Percentiles rank a stretch among this genome's conserved stretches.
These are phyloP conservation scores for Gigaspora rosea DNA, from an alignment of 192 early-diverging fungal genomes.

Conservation along the genomic window DNA sequence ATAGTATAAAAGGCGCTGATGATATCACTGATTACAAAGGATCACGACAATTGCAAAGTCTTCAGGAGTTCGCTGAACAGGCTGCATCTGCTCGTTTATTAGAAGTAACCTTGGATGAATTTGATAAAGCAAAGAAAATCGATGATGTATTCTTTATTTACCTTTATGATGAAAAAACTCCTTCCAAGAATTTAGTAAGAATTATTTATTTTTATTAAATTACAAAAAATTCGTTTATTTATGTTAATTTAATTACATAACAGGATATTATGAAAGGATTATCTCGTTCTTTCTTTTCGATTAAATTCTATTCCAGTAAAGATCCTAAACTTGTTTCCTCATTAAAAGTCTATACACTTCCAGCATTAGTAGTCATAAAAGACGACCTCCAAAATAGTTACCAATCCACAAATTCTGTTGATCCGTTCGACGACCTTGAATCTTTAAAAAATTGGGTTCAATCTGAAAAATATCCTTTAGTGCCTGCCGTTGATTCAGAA, in stretches of 20 bases:
- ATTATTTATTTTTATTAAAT: not conserved
- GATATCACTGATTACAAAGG: conserved; percentile 45
- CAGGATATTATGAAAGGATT: conserved; percentile 31
- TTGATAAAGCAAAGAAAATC: conserved; percentile 44
- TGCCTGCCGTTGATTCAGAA: conserved; percentile 61
- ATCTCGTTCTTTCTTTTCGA: conserved; percentile 27
- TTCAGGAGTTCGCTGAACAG: conserved; percentile 58
- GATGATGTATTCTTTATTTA: conserved; percentile 58
- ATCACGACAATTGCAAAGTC: conserved; percentile 49
- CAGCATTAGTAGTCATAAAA: conserved; percentile 61
- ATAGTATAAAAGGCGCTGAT: conserved; percentile 40
- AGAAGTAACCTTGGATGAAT: conserved; percentile 36
- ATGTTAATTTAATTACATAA: not conserved
- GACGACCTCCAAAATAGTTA: conserved; percentile 50
- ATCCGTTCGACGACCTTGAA: conserved; percentile 38
- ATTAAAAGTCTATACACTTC: conserved; percentile 39
- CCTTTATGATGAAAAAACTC: conserved; percentile 52
- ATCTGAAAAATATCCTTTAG: conserved; percentile 64
- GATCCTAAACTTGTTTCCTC: conserved; percentile 35
- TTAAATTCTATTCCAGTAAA: conserved; percentile 40
- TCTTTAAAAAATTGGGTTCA: conserved; percentile 62
- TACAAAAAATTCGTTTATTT: not conserved
- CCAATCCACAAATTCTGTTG: conserved; percentile 19
- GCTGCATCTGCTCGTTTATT: conserved; percentile 38
- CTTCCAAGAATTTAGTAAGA: conserved; percentile 37